These are phyloP conservation scores for Aspergillus thermomutatus DNA, from an alignment of 2,329 filamentous ascomycete genomes.

Conservation along the genomic window DNA sequence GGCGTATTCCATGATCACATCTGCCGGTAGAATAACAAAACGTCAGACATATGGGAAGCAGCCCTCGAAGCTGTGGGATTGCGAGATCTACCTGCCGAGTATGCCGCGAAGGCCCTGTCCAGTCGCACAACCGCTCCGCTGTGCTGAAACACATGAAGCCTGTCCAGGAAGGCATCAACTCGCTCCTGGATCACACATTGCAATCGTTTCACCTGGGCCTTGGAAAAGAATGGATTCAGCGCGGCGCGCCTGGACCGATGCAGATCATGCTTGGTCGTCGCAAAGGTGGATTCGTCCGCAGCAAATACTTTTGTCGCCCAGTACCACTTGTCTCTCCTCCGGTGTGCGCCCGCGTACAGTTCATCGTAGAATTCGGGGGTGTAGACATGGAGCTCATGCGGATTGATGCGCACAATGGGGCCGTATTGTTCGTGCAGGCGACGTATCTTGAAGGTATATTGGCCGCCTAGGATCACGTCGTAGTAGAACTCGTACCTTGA, in stretches of 20 bases:
- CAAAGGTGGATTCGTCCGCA: constrained; percentile 18
- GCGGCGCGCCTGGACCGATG: constrained; percentile 43
- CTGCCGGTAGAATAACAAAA: background rate
- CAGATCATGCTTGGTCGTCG: constrained; percentile 38
- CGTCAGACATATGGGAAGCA: too few species aligned
- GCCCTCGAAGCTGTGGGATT: too few species aligned
- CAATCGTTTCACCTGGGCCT: constrained; percentile 31
- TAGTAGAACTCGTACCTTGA: constrained; percentile 14
- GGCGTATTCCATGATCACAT: constrained; percentile 3
- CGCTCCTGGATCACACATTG: constrained; percentile 27
- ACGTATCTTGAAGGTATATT: constrained; percentile 4
- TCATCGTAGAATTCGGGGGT: constrained; percentile 35
- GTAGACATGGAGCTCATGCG: constrained; percentile 33
- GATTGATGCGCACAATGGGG: constrained; percentile 36
- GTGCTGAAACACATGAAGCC: background rate
- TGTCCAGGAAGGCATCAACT: background rate
- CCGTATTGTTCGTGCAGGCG: constrained; percentile 10
- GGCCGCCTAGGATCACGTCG: background rate
- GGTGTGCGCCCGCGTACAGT: constrained; percentile 24
- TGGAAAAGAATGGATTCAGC: constrained; percentile 46
- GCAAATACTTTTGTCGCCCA: constrained; percentile 13
- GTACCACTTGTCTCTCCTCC: constrained; percentile 19
- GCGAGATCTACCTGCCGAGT: too few species aligned
- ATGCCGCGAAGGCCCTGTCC: too few species aligned
- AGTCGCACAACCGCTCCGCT: too few species aligned